Percentiles rank a stretch among this genome's conserved stretches.
phyloP scores from a whole-genome alignment of 73 alveolate species.

The Tetrahymena borealis region DNA sequence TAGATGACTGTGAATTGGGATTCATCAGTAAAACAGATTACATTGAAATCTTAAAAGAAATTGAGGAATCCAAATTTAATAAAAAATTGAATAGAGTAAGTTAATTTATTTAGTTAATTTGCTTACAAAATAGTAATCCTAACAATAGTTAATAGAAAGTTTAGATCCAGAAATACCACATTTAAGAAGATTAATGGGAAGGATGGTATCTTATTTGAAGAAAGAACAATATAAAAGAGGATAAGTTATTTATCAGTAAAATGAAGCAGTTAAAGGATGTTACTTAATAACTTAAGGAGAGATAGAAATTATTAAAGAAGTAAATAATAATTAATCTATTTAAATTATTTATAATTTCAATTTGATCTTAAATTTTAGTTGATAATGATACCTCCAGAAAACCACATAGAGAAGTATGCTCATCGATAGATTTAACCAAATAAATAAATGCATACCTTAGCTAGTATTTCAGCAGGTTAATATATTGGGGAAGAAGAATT shows the following conservation, averaged over 20 bases:
- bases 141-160: neutral
- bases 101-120: neutral
- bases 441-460: neutral
- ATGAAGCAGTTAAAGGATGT: neutral
- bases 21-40: neutral
- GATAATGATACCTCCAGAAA: neutral
- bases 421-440: neutral
- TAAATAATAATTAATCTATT: neutral
- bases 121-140: neutral
- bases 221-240: neutral
- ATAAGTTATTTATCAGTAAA: neutral
- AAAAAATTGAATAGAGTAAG: neutral
- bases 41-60: neutral
- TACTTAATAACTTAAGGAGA: neutral
- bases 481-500: neutral
- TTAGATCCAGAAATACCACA: neutral
- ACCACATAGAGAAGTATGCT: neutral
- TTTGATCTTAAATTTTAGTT: neutral
- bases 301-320: neutral
- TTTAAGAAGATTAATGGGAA: neutral
- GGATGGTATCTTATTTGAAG: neutral
- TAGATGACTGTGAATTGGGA: neutral
- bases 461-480: neutral
- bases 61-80: neutral
- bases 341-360: too few relatives aligned